These are phyloP conservation scores for Durio zibethinus DNA, from an alignment of 345 rosid species.

Conservation along the genomic window DNA sequence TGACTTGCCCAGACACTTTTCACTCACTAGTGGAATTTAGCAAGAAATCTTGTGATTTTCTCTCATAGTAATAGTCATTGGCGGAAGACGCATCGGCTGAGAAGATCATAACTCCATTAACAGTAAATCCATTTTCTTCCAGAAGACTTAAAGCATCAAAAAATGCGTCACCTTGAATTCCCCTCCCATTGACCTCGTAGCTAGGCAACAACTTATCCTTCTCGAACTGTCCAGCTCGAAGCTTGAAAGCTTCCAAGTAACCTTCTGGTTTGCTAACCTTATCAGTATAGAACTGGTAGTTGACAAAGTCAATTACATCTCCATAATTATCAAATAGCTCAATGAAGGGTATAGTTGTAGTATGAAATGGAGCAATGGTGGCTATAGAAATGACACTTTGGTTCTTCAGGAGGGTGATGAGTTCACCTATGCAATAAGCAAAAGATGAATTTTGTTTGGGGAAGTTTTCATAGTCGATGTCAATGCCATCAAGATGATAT, in stretches of 20 bases:
- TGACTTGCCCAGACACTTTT: not conserved
- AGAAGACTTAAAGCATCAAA: slow-evolving; percentile 41
- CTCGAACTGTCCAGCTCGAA: slow-evolving; percentile 32
- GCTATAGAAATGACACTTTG: slow-evolving; percentile 33
- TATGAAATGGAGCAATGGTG: slow-evolving; percentile 43
- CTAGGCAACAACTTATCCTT: slow-evolving; percentile 45
- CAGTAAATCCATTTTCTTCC: slow-evolving; percentile 34
- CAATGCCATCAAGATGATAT: slow-evolving; percentile 57
- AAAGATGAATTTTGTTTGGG: slow-evolving; percentile 20
- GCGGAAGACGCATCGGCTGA: slow-evolving; percentile 46
- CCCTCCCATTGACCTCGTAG: slow-evolving; percentile 56
- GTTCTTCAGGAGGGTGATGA: slow-evolving; percentile 41
- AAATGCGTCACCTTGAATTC: slow-evolving; percentile 59
- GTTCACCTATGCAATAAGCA: slow-evolving; percentile 47
- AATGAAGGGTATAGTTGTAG: slow-evolving; percentile 29
- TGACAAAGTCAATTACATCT: slow-evolving; percentile 43
- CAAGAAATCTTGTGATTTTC: slow-evolving; percentile 52
- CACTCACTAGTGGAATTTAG: slow-evolving; percentile 30
- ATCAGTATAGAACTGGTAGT: slow-evolving; percentile 55
- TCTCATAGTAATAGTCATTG: slow-evolving; percentile 38
- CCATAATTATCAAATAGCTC: slow-evolving; percentile 31
- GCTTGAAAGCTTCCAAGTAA: slow-evolving; percentile 33
- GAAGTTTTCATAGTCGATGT: slow-evolving; percentile 53
- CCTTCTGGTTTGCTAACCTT: slow-evolving; percentile 30
- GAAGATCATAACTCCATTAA: slow-evolving; percentile 60